Base-by-base conservation (phyloP, 768 basidiomycete genomes). In the Favolaschia claudopus region DNA sequence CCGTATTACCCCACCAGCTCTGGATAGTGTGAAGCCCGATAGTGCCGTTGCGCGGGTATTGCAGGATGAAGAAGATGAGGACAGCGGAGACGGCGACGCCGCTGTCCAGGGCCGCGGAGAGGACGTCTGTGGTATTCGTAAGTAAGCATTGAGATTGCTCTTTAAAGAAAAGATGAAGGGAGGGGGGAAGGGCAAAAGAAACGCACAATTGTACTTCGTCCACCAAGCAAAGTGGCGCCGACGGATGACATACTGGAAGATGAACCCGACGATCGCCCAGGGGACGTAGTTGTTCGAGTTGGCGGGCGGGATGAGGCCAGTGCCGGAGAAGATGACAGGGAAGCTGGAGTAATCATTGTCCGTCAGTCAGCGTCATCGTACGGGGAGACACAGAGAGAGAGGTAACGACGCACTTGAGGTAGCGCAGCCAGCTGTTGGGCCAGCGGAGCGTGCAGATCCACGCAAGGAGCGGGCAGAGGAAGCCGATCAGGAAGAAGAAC, bases 401-500 rank as follows among this genome's bases (percentile, higher is more conserved):
- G 42, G 29, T 48, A 17, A 9, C n/a, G 20, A 78, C 83, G 62
- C 66, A 87, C 82, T 89, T 89, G 79, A 90, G 68, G 68, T 85
- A 87, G 61, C 84, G 82, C 45, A 86, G 65, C 65, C 79, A 82
- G 67, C 81, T 79, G 55, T 88, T 83, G 20, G 91, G 89, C 77
- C 81, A 94, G 67, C 78, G 83, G 66, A 79, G 73, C 48, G 80
- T 75, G 55, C 88, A 65, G 59, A 86, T 59, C 67, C 82, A 92
- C 34, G 82, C 78, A 43, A 83, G 50, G 54, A 82, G 28, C 0
- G 92, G 92, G 48, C 83, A 80, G 46, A 87, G 10, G 45, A 86
- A 82, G 17, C 93, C 93, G 54, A 89, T 68, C 55, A 92, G 82
- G 89, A 95, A 95, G 77, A 91, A 93, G 70, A 86, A 86, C 3